Base-by-base conservation (phyloP, 2,329 filamentous ascomycete genomes). In the Gnomoniopsis sp. region DNA sequence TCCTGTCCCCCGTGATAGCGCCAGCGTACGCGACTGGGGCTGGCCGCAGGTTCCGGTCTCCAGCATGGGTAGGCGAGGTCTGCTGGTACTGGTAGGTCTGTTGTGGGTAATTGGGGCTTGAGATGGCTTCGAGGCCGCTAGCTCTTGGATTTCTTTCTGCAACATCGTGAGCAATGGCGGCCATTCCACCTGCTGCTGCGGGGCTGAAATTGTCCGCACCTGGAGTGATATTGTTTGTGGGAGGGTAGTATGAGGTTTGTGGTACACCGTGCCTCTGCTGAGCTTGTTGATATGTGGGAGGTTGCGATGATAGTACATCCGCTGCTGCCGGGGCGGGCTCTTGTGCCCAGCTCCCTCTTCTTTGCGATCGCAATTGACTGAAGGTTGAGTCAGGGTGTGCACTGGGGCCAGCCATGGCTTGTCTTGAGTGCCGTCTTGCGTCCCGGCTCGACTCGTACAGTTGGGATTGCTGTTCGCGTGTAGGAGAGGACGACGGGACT, bases 201-300 rank as follows among this genome's bases (percentile, higher is more conserved):
- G 84, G 77, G 61, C 87, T 80, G 63, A 88, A 84, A 69, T 90
- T 90, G 73, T 91, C 87, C 61, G 84, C 80, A 36, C 84, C 87
- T 2, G 85, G 84, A 1, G 86, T 88, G 57, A 78, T 73, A 66
- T 74, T 79, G 64, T 69, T 72, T 50, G 71, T 64, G n/a, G 63
- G 64, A 57, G 66, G 62, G 10, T 68, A 65, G 59, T 70, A 68
- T 34, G 61, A 61, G 12, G 57, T n/a, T 14, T 66, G 64, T 11
- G 63, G 64, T 2, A 61, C 64, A 65, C 65, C 68, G 33, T 65
- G 61, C 41, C 63, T 58, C 14, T 63, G 58, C 38, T 68, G 61
- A 14, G 59, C 43, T 22, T 62, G 62, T 50, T 64, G 60, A 30
- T 66, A 65, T 2, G 65, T 60, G 38, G 64, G 66, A 15, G 64